Conservation (phyloP, 495 filamentous ascomycete species). For the Pseudoneurospora amorphoporcata region DNA sequence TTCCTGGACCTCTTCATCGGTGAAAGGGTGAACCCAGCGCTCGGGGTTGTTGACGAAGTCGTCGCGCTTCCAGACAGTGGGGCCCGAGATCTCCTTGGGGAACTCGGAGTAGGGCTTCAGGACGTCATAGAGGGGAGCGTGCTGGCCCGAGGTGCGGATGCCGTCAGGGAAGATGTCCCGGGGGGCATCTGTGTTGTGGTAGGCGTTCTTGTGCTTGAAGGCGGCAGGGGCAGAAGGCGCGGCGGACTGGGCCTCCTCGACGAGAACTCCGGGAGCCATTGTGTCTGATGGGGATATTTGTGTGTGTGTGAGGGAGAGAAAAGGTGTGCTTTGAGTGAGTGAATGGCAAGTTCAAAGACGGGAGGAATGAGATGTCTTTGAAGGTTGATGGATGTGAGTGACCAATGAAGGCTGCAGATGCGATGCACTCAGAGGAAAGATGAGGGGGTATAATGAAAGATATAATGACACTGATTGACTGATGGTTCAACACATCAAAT, state of each 20-base stretch:
- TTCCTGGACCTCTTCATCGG: slow-evolving; percentile 54
- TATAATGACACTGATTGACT: background rate
- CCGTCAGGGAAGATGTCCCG: slow-evolving; percentile 35
- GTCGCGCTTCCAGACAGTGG: slow-evolving; percentile 68
- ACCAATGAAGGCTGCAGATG: background rate
- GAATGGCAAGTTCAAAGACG: background rate
- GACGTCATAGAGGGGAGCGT: slow-evolving; percentile 56
- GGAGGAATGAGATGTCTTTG: background rate
- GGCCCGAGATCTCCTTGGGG: slow-evolving; percentile 61
- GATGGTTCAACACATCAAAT: background rate
- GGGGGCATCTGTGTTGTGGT: slow-evolving; percentile 16
- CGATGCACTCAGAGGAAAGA: background rate
- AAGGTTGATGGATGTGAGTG: background rate
- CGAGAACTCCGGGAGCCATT: slow-evolving; percentile 27
- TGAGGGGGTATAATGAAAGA: background rate
- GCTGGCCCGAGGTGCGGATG: slow-evolving; percentile 67
- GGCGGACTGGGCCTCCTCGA: slow-evolving; percentile 13
- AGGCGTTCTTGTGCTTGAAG: background rate
- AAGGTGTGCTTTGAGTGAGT: background rate
- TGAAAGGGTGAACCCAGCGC: slow-evolving; percentile 68
- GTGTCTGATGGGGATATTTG: background rate
- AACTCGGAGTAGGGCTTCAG: slow-evolving; percentile 62
- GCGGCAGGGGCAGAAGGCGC: background rate
- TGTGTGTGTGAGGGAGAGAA: background rate
- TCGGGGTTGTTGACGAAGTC: slow-evolving; percentile 64